Evolutionary conservation across 2,329 filamentous ascomycete species (phyloP).

Genomic region (Diaporthe amygdali): DNA sequence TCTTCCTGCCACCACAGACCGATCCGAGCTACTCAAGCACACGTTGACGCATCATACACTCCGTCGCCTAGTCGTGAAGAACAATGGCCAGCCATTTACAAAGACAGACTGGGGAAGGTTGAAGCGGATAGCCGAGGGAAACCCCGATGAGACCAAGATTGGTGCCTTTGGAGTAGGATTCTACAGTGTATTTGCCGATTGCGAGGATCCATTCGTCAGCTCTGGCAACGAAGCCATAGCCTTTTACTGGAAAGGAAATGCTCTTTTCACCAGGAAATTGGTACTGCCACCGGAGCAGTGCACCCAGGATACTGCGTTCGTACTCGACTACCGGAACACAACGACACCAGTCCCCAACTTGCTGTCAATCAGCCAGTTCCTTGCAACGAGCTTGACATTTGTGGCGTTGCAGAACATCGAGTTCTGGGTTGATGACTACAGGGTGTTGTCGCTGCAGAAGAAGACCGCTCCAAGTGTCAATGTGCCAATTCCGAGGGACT

Average conservation of each 20-base stretch:
- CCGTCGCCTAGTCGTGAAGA: conserved; percentile 86
- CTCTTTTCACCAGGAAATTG: conserved; percentile 88
- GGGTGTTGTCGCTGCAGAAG: conserved; percentile 79
- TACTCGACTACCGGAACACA: conserved; percentile 89
- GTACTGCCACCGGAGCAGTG: conserved; percentile 71
- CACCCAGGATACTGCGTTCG: conserved; percentile 82
- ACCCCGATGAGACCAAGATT: conserved; percentile 98
- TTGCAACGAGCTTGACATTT: conserved; percentile 95
- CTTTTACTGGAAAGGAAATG: conserved; percentile 99
- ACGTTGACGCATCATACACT: conserved; percentile 84
- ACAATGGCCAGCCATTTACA: conserved; percentile 87
- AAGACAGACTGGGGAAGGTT: conserved; percentile 91
- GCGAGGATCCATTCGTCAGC: conserved; percentile 95
- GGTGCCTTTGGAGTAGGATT: conserved; percentile 98
- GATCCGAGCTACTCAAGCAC: conserved; percentile 80
- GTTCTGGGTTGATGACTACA: conserved; percentile 88
- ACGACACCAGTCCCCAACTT: conserved; percentile 87
- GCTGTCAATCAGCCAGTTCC: conserved; percentile 85
- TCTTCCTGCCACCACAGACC: conserved; percentile 66
- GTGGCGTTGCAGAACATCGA: conserved; percentile 88
- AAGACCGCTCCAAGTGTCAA: conserved; percentile 80
- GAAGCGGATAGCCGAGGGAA: conserved; percentile 98
- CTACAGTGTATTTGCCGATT: conserved; percentile 98
- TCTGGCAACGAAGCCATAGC: conserved; percentile 94
- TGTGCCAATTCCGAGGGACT: conserved; percentile 75